Evolutionary conservation across 768 basidiomycete genomes (phyloP), one percentile per base, ranked within the genome.

Genomic region (Xanthoconium purpureum): DNA sequence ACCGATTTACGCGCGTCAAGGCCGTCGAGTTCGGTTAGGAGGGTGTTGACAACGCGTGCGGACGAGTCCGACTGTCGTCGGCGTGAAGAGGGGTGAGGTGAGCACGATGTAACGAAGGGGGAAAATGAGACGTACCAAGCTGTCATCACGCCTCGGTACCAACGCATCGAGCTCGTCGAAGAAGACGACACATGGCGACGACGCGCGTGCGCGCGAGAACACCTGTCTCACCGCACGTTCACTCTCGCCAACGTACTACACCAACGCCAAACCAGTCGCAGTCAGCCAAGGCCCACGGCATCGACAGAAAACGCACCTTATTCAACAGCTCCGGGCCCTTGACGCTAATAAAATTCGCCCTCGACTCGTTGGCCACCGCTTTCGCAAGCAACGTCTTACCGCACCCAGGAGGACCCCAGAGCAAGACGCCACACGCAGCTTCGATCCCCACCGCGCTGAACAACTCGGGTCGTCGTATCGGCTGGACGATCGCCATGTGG

Each of bases 401-500:
- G 67, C 96, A 98, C 11, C 97, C 97, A 0, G 97, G 96, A 28
- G 97, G 97, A 32, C 97, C 97, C 97, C 97, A 98, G n/a, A 98
- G 74, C 35, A 98, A 75, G 3, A 98, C 97, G 0, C 96, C 97
- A 66, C 93, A 94, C 0, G 93, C 85, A 0, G 92, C 91, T 32
- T 87, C 85, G 59, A 99, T 94, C 7, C 97, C 97, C 1, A 98
- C 89, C 11, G 82, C 81, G 45, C 74, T 84, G 73, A 99, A 99
- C 3, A 98, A 70, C 65, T 94, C 93, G 0, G 97, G 96, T 33
- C 91, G 77, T 47, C 83, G 80, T 62, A 98, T 94, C 7, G 97
- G 96, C 65, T 97, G 91, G 4, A 99, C 95, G 62, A 99, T 92
- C 14, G 94, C 91, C 94, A 98, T 97, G 64, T 95, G 93, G 39